Conservation (phyloP, 352 stramenopile species). For the Phytophthora fragariaefolia region DNA sequence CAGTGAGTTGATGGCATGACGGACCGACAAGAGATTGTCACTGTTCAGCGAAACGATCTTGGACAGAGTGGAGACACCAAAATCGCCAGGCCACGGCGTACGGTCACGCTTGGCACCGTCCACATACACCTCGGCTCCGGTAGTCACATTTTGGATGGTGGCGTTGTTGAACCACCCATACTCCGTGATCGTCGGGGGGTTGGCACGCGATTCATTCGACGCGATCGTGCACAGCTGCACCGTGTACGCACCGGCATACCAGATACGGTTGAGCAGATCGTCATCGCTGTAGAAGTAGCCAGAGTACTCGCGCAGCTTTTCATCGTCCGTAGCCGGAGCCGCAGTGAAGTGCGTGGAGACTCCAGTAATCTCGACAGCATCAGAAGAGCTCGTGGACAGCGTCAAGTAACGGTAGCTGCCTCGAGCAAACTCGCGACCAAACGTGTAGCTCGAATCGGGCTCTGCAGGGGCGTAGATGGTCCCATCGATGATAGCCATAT, state of each 20-base stretch:
- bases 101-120: constrained; percentile 48
- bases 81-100: constrained; percentile 48
- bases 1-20: constrained; percentile 38
- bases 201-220: constrained; percentile 42
- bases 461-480: constrained; percentile 41
- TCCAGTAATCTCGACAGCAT: constrained; percentile 30
- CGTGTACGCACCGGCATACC: constrained; percentile 49
- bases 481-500: constrained; percentile 43
- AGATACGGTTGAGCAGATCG: constrained; percentile 50
- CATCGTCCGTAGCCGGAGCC: constrained; percentile 26
- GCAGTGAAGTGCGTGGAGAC: constrained; percentile 46
- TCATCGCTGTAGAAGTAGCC: constrained; percentile 52
- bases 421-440: constrained; percentile 41
- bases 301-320: constrained; percentile 43
- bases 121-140: constrained; percentile 41
- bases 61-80: constrained; percentile 31
- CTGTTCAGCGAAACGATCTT: constrained; percentile 39
- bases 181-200: constrained; percentile 36
- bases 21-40: constrained; percentile 41
- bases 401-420: constrained; percentile 46
- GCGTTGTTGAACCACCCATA: constrained; percentile 49
- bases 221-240: constrained; percentile 45
- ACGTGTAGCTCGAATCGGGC: constrained; percentile 38
- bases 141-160: constrained; percentile 34
- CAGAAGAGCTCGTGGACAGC: constrained; percentile 30